Evolutionary conservation across 208 protist genomes (phyloP), one percentile per base, ranked within the genome.

Genomic region (Trypanosoma avium): DNA sequence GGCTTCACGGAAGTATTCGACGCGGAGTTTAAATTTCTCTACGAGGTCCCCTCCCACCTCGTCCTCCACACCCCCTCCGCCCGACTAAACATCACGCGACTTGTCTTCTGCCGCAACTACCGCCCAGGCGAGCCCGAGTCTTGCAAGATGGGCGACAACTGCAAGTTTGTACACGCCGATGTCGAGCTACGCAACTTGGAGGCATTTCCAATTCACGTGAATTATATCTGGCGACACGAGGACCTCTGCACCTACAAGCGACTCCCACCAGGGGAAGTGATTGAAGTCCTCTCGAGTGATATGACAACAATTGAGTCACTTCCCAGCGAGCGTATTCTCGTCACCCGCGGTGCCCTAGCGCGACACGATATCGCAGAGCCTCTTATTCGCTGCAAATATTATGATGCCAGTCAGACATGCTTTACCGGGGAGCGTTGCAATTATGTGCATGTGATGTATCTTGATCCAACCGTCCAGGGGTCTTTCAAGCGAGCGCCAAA

Each of bases 121-220:
- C 70, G 54, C 35, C n/a, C 66, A 7, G 45, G 68, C 38, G 70
- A 86, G 46, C 67, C 74, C 19, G 56, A 57, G 35, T 84, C 79
- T 55, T 93, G 86, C 49, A 48, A 59, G 38, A 86, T 88, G 86
- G 73, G 75, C 13, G 57, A 47, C 30, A 78, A 73, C 57, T 93
- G 86, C 75, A 93, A 90, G 75, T 90, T 90, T 61, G 86, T 93
- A 36, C 86, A 93, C 61, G 78, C 66, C 21, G 83, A 90, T 70
- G 79, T 77, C 63, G 79, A 85, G 67, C 60, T 65, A 55, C 40
- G 38, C 43, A 70, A 54, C 45, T 70, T 93, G 43, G 72, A 75
- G 33, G 70, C 77, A 15, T 75, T 74, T 69, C 76, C 87, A 19
- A 85, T 93, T 59, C 87, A 93, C 72, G 83, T 90, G 43, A 88